Evolutionary conservation across 2,329 filamentous ascomycete species (phyloP).

Genomic region (Clonostachys sp.): DNA sequence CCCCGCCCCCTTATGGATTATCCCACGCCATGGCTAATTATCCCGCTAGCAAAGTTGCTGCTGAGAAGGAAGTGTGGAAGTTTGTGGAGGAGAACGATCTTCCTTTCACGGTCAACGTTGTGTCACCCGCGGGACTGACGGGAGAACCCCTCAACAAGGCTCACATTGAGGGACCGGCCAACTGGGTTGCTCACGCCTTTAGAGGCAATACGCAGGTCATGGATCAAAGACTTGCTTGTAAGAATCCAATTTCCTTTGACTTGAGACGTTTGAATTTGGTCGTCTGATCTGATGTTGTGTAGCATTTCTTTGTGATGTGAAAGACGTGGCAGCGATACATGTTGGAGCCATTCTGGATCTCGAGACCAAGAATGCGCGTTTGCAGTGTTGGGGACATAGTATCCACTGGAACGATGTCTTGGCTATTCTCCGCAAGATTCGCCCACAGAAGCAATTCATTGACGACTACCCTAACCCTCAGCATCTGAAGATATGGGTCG

Average conservation of each 20-base stretch:
- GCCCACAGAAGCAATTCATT: slow-evolving; percentile 37
- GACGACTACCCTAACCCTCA: slow-evolving; percentile 33
- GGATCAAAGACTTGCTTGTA: no score
- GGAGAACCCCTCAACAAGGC: slow-evolving; percentile 9
- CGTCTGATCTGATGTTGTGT: no score
- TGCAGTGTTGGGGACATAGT: slow-evolving; percentile 15
- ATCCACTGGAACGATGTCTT: slow-evolving; percentile 44
- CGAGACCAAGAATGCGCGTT: slow-evolving; percentile 13
- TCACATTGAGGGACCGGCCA: no score
- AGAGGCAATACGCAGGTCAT: no score
- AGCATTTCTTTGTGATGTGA: slow-evolving; percentile 7
- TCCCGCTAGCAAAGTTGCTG: slow-evolving; percentile 19
- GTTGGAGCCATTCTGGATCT: slow-evolving; percentile 16
- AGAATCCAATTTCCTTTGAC: no score
- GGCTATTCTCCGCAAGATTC: slow-evolving; percentile 58
- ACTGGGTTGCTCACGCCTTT: no score
- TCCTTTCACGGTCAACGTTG: slow-evolving; percentile 13
- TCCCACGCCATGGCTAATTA: slow-evolving; percentile 12
- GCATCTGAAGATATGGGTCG: slow-evolving; percentile 25
- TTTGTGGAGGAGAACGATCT: slow-evolving; percentile 15
- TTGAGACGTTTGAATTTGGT: no score
- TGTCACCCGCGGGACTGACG: slow-evolving; percentile 5
- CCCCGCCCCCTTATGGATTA: slow-evolving; percentile 14
- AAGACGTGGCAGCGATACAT: slow-evolving; percentile 18
- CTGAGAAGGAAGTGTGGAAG: slow-evolving; percentile 22